Percentiles rank a stretch among this genome's conserved stretches.
phyloP scores from a whole-genome alignment of 169 alveolate genomes.

The Plasmodium falciparum region DNA sequence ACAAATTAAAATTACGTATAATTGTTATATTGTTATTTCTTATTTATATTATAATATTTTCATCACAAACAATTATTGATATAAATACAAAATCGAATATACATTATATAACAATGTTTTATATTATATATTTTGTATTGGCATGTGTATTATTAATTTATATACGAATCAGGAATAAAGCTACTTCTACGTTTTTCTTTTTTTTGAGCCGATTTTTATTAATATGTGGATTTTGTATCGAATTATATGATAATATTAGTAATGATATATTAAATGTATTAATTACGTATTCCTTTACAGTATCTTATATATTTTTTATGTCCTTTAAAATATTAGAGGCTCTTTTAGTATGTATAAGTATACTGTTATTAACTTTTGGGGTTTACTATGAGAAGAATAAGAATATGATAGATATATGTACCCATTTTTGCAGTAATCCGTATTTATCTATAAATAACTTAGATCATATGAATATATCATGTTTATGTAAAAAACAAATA shows the following conservation, averaged over 20 bases:
- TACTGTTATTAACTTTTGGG: constrained; percentile 17
- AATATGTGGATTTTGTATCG: constrained; percentile 26
- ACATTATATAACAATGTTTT: not conserved
- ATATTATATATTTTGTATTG: constrained; percentile 7
- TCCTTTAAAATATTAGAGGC: constrained; percentile 67
- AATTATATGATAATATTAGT: constrained; percentile 55
- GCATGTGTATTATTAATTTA: constrained; percentile 17
- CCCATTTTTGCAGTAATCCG: constrained; percentile 74
- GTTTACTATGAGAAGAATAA: constrained; percentile 69
- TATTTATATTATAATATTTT: constrained; percentile 26
- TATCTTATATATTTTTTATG: constrained; percentile 60
- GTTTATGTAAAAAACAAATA: constrained; percentile 49
- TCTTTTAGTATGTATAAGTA: constrained; percentile 7
- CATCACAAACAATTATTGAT: constrained; percentile 8
- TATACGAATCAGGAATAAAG: constrained; percentile 11
- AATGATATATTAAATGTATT: constrained; percentile 39
- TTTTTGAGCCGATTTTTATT: constrained; percentile 30
- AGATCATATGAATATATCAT: constrained; percentile 34
- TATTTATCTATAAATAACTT: constrained; percentile 30
- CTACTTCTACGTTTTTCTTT: constrained; percentile 39
- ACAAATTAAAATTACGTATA: constrained; percentile 42
- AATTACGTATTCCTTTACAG: constrained; percentile 45
- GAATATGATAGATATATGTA: constrained; percentile 33
- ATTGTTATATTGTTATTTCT: constrained; percentile 33
- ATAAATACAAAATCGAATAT: not conserved